These are phyloP conservation scores for Aspergillus chevalieri DNA, from an alignment of 2,329 filamentous ascomycete species.

Conservation along the genomic window DNA sequence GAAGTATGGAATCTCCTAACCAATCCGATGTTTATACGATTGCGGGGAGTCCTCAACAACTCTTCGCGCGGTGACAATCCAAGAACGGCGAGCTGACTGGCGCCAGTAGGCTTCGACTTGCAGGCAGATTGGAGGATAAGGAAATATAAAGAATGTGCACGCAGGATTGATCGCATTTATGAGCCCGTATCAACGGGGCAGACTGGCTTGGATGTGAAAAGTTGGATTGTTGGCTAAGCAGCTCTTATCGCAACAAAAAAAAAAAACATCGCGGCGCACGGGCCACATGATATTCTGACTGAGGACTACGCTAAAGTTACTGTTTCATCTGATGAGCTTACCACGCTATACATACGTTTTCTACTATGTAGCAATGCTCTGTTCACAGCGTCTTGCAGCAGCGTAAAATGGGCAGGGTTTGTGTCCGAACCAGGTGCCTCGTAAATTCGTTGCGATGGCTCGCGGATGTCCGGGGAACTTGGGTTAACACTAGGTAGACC, in stretches of 20 bases:
- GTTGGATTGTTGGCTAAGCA: neutral
- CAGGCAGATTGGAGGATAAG: neutral
- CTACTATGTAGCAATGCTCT: neutral
- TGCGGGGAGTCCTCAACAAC: neutral
- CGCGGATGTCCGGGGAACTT: no score
- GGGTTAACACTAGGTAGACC: no score
- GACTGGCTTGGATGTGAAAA: neutral
- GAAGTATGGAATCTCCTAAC: constrained; percentile 2
- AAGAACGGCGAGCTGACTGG: neutral
- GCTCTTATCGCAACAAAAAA: neutral
- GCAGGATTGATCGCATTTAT: neutral
- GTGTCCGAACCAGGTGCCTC: no score
- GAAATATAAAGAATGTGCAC: neutral
- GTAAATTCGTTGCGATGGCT: no score
- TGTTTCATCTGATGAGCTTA: no score
- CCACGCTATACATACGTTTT: no score
- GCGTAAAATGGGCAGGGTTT: no score
- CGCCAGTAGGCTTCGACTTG: neutral
- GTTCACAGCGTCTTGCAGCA: neutral
- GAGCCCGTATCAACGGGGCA: neutral
- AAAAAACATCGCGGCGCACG: neutral
- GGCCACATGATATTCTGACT: neutral
- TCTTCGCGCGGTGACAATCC: neutral
- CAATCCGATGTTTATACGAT: neutral
- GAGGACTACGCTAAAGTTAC: no score